Conservation (phyloP, 1,284 basidiomycete genomes). For the Cutaneotrichosporon dermatis region DNA sequence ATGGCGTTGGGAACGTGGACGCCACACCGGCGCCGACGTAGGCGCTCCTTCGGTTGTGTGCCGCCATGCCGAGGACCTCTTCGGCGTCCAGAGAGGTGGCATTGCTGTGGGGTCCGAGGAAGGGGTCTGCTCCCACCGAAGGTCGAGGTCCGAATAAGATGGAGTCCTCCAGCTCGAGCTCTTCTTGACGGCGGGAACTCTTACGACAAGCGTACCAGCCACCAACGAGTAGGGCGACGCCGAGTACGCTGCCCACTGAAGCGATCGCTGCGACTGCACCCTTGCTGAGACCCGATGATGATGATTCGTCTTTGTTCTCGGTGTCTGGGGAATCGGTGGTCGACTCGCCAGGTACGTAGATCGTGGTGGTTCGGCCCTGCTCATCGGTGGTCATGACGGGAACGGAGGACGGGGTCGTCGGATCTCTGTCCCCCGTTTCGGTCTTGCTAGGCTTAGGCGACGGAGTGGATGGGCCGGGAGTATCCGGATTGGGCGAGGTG, state of each 20-base stretch:
- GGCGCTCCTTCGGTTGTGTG: neutral
- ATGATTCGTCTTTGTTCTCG: neutral
- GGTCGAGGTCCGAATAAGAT: neutral
- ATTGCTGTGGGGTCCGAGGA: neutral
- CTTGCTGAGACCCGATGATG: neutral
- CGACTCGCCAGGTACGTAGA: neutral
- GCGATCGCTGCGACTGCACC: neutral
- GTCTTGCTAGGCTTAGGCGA: neutral
- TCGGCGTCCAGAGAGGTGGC: neutral
- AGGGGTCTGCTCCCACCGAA: neutral
- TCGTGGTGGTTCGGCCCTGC: neutral
- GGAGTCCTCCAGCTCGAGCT: neutral
- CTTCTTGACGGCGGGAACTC: neutral
- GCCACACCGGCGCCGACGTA: neutral
- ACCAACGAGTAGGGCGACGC: neutral
- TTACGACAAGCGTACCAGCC: neutral
- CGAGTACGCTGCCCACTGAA: neutral
- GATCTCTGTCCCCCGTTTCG: neutral
- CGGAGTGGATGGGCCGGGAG: too few relatives aligned
- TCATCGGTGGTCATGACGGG: neutral
- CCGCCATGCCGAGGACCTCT: neutral
- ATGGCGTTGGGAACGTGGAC: neutral
- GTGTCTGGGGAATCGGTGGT: neutral
- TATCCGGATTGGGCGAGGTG: too few relatives aligned
- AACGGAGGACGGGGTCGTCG: neutral